phyloP scores from a whole-genome alignment of 2,329 filamentous ascomycete genomes.

The Pseudogymnoascus sp. region DNA sequence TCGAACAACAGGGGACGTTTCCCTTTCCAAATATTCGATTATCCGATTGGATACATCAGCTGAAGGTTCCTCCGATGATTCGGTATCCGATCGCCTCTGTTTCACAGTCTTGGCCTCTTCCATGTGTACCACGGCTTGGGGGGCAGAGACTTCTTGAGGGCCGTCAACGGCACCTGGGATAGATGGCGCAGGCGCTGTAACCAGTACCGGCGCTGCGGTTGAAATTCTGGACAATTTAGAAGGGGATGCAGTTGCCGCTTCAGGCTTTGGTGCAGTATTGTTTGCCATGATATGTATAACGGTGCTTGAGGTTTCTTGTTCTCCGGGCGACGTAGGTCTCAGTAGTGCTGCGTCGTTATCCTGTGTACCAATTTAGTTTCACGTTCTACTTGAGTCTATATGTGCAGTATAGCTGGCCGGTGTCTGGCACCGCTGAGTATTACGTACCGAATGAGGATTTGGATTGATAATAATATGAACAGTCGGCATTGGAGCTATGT shows the following conservation, averaged over 20 bases:
- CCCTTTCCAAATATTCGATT: not conserved
- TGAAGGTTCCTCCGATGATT: not conserved
- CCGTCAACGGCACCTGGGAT: not conserved
- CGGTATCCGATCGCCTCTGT: not conserved
- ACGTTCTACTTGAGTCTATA: not conserved
- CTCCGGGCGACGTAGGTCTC: not conserved
- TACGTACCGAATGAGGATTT: not conserved
- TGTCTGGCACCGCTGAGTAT: not conserved
- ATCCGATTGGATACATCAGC: not conserved
- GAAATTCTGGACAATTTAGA: conserved; percentile 1
- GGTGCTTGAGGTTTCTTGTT: not conserved
- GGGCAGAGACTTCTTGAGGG: not conserved
- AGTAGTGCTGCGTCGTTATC: not conserved
- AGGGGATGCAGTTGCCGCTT: not conserved
- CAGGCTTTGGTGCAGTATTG: not conserved
- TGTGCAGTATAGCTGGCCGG: not conserved
- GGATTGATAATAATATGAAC: not conserved
- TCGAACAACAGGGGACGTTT: not conserved
- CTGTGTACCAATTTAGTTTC: not conserved
- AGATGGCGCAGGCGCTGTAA: not conserved
- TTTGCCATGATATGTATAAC: not conserved
- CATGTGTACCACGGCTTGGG: not conserved
- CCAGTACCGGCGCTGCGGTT: not conserved
- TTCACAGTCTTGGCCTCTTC: not conserved
- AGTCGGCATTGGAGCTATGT: not conserved